phyloP scores from a whole-genome alignment of 371 early-diverging fungal genomes.

The Lichtheimia corymbifera region DNA sequence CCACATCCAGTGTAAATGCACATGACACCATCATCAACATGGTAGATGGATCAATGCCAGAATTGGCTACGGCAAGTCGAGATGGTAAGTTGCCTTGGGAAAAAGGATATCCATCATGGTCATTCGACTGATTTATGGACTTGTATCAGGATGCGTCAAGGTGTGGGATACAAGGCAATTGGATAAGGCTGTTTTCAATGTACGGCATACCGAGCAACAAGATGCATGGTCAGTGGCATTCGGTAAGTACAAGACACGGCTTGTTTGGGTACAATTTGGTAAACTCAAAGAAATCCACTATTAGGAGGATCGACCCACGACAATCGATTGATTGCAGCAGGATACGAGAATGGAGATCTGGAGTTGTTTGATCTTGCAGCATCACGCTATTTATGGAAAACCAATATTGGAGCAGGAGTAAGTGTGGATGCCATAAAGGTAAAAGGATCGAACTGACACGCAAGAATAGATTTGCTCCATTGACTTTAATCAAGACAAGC shows the following conservation, averaged over 20 bases:
- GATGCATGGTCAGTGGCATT: slow-evolving; percentile 84
- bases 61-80: slow-evolving; percentile 74
- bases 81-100: slow-evolving; percentile 58
- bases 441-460: slow-evolving; percentile 3
- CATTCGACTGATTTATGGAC: not conserved
- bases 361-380: slow-evolving; percentile 70
- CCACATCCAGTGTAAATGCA: slow-evolving; percentile 61
- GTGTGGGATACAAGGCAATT: slow-evolving; percentile 81
- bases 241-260: slow-evolving; percentile 44
- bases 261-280: not conserved
- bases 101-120: not conserved
- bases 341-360: slow-evolving; percentile 84
- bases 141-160: slow-evolving; percentile 59
- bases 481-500: slow-evolving; percentile 55
- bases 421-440: slow-evolving; percentile 11
- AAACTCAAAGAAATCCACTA: not conserved
- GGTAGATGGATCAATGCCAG: slow-evolving; percentile 72
- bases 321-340: slow-evolving; percentile 54
- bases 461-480: slow-evolving; percentile 53
- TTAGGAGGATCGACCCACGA: slow-evolving; percentile 1
- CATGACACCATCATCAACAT: slow-evolving; percentile 78
- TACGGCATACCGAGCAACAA: slow-evolving; percentile 46
- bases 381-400: slow-evolving; percentile 65
- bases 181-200: slow-evolving; percentile 64
- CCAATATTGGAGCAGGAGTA: slow-evolving; percentile 76